A percentile compares a stretch with the other conserved stretches of the same genome.
phyloP scores from a whole-genome alignment of 192 early-diverging fungal species.

The Piromyces finnis region DNA sequence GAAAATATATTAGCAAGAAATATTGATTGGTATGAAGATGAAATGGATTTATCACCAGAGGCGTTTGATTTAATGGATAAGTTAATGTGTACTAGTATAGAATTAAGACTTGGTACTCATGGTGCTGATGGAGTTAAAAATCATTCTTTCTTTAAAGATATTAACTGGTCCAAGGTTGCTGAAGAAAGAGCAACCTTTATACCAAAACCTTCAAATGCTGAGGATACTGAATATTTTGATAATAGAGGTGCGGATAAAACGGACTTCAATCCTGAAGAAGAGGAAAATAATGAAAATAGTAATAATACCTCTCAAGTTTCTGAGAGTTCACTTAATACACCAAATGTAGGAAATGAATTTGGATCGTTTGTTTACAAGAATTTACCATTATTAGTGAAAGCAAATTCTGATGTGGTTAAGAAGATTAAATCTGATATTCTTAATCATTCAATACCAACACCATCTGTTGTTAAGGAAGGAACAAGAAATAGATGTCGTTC shows the following conservation, averaged over 20 bases:
- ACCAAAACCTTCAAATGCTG: conserved; percentile 50
- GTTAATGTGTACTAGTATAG: conserved; percentile 42
- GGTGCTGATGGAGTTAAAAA: conserved; percentile 59
- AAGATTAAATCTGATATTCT: conserved; percentile 51
- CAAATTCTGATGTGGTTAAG: conserved; percentile 68
- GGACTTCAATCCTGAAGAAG: neutral
- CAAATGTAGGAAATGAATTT: conserved; percentile 41
- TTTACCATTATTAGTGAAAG: conserved; percentile 67
- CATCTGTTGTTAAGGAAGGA: neutral
- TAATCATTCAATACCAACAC: neutral
- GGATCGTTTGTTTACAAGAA: conserved; percentile 89
- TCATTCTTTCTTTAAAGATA: conserved; percentile 54
- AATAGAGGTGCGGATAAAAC: conserved; percentile 43
- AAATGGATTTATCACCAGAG: conserved; percentile 48
- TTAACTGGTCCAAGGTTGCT: conserved; percentile 51
- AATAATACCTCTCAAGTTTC: neutral
- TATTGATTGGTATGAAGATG: conserved; percentile 59
- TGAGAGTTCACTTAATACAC: conserved; percentile 5
- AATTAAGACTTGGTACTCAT: conserved; percentile 43
- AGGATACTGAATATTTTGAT: conserved; percentile 93
- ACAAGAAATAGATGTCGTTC: neutral
- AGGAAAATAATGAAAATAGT: conserved; percentile 5
- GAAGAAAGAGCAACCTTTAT: conserved; percentile 56
- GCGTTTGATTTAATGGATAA: conserved; percentile 63
- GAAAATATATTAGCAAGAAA: conserved; percentile 57